Conservation (phyloP, 2,329 filamentous ascomycete species). For the Botrytis fabae region DNA sequence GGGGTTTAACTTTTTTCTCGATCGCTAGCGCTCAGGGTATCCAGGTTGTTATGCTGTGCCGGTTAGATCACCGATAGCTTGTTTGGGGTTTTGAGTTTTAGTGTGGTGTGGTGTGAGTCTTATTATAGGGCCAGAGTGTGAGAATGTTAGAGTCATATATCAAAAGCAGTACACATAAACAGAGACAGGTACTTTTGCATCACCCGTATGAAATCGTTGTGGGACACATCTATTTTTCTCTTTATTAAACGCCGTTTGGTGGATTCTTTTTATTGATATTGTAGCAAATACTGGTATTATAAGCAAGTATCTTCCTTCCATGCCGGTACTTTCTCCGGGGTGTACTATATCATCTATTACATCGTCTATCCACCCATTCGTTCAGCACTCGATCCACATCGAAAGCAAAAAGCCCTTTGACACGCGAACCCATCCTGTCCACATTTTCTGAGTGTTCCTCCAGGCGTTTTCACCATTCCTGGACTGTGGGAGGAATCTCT, state of each 20-base stretch:
- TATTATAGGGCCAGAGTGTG: not conserved
- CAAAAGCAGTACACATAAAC: not conserved
- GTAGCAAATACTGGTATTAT: not conserved
- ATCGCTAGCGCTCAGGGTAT: not conserved
- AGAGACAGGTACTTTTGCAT: not conserved
- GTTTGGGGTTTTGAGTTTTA: not conserved
- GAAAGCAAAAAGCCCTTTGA: constrained; percentile 60
- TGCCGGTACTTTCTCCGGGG: not conserved
- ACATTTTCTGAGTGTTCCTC: constrained; percentile 53
- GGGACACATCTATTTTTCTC: not conserved
- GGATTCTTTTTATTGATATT: not conserved
- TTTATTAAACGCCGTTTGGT: not conserved
- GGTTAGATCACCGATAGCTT: not conserved
- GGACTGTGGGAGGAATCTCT: constrained; percentile 25
- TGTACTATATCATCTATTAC: not conserved
- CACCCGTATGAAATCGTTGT: too few relatives aligned
- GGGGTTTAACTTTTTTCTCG: not conserved
- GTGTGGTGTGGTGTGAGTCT: not conserved
- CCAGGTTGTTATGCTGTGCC: not conserved
- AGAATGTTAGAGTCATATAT: not conserved
- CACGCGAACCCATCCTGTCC: constrained; percentile 58
- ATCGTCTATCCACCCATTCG: not conserved
- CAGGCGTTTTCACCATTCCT: constrained; percentile 47
- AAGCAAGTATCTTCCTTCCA: not conserved
- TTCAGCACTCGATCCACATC: constrained; percentile 43